Percentiles rank a stretch among this genome's conserved stretches.
Evolutionary conservation across 371 early-diverging fungal species (phyloP).

Genomic region (Smittium culicis): DNA sequence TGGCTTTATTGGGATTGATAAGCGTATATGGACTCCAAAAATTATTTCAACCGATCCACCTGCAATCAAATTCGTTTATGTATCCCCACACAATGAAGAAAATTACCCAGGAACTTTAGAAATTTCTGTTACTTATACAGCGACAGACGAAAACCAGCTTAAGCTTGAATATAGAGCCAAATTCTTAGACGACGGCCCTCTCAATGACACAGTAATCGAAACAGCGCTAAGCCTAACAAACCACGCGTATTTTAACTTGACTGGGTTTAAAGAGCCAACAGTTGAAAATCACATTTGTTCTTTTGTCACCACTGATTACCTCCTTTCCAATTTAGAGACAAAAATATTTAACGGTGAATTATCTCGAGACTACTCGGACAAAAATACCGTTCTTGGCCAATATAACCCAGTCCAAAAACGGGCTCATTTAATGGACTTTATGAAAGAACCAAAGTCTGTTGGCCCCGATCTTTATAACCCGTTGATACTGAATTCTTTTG

Average conservation of each 20-base stretch:
- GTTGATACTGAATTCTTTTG: conserved; percentile 15
- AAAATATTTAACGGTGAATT: too few relatives aligned
- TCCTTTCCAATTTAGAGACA: too few relatives aligned
- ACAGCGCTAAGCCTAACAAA: conserved; percentile 38
- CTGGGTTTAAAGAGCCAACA: conserved; percentile 32
- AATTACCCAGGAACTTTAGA: conserved; percentile 37
- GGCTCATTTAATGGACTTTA: conserved; percentile 16
- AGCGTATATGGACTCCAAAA: conserved; percentile 21
- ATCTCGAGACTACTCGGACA: conserved; percentile 16
- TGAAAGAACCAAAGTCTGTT: conserved; percentile 19
- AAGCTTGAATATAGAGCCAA: conserved; percentile 26
- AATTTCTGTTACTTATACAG: conserved; percentile 26
- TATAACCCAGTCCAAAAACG: conserved; percentile 40
- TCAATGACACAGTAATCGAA: conserved; percentile 10
- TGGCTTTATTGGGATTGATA: conserved; percentile 26
- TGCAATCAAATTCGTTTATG: conserved; percentile 19
- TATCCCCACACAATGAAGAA: conserved; percentile 34
- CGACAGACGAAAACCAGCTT: conserved; percentile 24
- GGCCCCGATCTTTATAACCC: conserved; percentile 21
- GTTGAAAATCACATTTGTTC: conserved; percentile 31
- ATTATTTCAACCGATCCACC: conserved; percentile 17
- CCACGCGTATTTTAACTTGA: conserved; percentile 45
- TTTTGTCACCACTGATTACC: too few relatives aligned
- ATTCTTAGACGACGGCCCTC: conserved; percentile 15
- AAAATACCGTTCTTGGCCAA: conserved; percentile 21